Evolutionary conservation across 176 grass and related monocot species (phyloP).

Genomic region (Oryza glaberrima): DNA sequence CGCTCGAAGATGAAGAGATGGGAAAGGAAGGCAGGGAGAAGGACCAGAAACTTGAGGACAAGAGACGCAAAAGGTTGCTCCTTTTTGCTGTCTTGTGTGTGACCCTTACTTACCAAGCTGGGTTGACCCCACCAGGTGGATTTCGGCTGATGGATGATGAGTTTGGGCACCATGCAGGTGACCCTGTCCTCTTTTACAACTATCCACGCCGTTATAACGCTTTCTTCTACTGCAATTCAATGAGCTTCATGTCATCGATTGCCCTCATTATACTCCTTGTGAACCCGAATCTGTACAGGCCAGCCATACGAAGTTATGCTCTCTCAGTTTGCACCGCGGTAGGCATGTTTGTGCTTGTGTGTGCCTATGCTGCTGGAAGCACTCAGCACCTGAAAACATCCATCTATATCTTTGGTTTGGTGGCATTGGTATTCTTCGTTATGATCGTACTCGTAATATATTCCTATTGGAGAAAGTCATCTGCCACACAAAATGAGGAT

Average conservation of each 20-base stretch:
- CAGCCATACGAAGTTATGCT: slow-evolving; percentile 10
- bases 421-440: not conserved
- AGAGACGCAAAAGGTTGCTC: slow-evolving; percentile 19
- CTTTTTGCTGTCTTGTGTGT: slow-evolving; percentile 20
- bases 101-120: slow-evolving; percentile 41
- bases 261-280: slow-evolving; percentile 37
- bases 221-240: slow-evolving; percentile 48
- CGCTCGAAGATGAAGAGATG: not conserved
- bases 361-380: slow-evolving; percentile 1
- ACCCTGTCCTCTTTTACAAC: slow-evolving; percentile 6
- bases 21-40: not conserved
- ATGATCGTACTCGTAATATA: not conserved
- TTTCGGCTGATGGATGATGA: not conserved
- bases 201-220: slow-evolving; percentile 22
- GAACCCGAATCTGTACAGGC: slow-evolving; percentile 9
- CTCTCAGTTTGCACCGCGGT: not conserved
- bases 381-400: not conserved
- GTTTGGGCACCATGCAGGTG: not conserved
- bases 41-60: not conserved
- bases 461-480: not conserved
- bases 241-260: slow-evolving; percentile 37
- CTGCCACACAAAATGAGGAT: too few species aligned
- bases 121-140: slow-evolving; percentile 20
- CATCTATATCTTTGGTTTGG: slow-evolving; percentile 9
- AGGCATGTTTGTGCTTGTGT: not conserved